A percentile compares a stretch with the other conserved stretches of the same genome.
phyloP scores from a whole-genome alignment of 768 basidiomycete species.

The Flagelloscypha sp. region DNA sequence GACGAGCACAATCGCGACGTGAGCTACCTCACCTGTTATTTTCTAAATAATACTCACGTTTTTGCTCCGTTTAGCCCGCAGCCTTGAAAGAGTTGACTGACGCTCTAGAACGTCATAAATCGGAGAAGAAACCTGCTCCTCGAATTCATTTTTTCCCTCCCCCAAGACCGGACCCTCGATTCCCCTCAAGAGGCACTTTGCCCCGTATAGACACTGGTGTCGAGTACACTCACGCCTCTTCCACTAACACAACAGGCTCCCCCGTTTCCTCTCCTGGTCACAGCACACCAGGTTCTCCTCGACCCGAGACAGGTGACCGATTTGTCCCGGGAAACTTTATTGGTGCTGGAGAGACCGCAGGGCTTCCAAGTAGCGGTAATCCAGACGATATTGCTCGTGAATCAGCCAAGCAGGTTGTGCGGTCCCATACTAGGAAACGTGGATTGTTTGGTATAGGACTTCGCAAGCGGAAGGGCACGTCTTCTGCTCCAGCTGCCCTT shows the following conservation, averaged over 20 bases:
- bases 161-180: conserved; percentile 3
- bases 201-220: background rate
- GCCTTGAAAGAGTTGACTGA: conserved; percentile 41
- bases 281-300: conserved; percentile 6
- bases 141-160: conserved; percentile 25
- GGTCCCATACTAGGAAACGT: conserved; percentile 32
- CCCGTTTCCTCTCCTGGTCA: conserved; percentile 8
- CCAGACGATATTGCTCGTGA: conserved; percentile 16
- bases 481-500: background rate
- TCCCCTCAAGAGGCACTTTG: conserved; percentile 1
- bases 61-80: conserved; percentile 27
- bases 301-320: conserved; percentile 19
- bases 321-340: conserved; percentile 53
- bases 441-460: background rate
- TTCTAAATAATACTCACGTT: background rate
- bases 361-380: conserved; percentile 36
- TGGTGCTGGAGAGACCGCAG: conserved; percentile 55
- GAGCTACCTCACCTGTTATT: conserved; percentile 16
- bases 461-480: conserved; percentile 6
- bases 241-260: conserved; percentile 5
- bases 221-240: background rate
- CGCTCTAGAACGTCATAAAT: conserved; percentile 45
- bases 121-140: conserved; percentile 9
- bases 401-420: conserved; percentile 35
- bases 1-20: conserved; percentile 52